phyloP scores from a whole-genome alignment of 805 yeast genomes.

The Lipomyces oligophaga region DNA sequence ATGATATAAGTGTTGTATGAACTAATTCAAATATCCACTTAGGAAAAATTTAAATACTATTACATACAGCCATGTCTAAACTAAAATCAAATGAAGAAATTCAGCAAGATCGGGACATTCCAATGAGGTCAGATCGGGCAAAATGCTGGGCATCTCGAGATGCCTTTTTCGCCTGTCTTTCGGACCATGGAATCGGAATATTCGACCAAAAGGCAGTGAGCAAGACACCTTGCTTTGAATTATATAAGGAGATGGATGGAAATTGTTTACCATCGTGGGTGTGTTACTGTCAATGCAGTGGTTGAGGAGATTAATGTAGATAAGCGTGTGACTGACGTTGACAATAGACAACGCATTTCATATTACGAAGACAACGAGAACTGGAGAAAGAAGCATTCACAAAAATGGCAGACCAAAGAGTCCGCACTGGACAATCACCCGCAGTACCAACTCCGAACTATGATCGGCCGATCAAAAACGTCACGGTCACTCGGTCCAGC shows the following conservation, averaged over 20 bases:
- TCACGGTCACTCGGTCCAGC: too few species aligned
- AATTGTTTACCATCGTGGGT: conserved; percentile 13
- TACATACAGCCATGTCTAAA: background rate
- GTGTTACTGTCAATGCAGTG: background rate
- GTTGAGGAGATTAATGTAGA: background rate
- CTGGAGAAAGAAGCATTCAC: conserved; percentile 4
- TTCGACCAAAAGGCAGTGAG: background rate
- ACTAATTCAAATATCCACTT: background rate
- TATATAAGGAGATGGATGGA: conserved; percentile 1
- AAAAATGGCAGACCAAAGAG: too few species aligned
- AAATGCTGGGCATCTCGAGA: conserved; percentile 91
- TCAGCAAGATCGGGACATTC: background rate
- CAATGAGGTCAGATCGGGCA: conserved; percentile 9
- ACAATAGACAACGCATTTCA: conserved; percentile 18
- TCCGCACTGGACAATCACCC: too few species aligned
- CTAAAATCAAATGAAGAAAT: background rate
- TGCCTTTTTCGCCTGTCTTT: conserved; percentile 67
- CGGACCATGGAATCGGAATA: conserved; percentile 51
- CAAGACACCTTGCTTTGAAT: background rate
- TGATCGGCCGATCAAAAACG: too few species aligned
- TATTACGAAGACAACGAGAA: conserved; percentile 6
- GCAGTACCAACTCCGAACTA: too few species aligned
- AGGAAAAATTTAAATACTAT: background rate
- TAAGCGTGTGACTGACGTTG: background rate
- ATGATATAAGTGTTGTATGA: background rate